These are phyloP conservation scores for Phaeomoniella chlamydospora DNA, from an alignment of 2,329 filamentous ascomycete genomes.

Conservation along the genomic window DNA sequence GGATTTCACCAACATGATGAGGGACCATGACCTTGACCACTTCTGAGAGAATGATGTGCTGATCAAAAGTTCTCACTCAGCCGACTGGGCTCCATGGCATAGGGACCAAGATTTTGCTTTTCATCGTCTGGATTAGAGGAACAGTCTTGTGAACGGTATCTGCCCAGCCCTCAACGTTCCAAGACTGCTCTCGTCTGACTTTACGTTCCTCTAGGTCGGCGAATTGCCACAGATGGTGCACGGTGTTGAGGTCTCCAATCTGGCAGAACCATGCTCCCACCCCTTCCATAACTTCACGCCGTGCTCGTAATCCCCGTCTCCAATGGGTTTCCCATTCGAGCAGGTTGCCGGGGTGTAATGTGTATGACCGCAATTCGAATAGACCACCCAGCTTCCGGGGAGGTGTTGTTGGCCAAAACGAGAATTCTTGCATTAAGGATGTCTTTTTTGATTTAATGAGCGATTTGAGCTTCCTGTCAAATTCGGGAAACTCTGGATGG, in stretches of 20 bases:
- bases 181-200: slow-evolving; percentile 80
- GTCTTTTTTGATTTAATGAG: slow-evolving; percentile 73
- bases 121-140: slow-evolving; percentile 91
- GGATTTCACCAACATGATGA: no score
- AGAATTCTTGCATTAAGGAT: slow-evolving; percentile 98
- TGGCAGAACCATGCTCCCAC: slow-evolving; percentile 98
- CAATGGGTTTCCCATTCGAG: slow-evolving; percentile 99
- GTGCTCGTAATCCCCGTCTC: slow-evolving; percentile 78
- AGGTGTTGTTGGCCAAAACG: slow-evolving; percentile 93
- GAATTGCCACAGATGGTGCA: slow-evolving; percentile 98
- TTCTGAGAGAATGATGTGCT: no score
- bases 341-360: slow-evolving; percentile 84
- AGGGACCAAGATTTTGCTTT: slow-evolving; percentile 80
- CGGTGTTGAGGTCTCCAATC: slow-evolving; percentile 92
- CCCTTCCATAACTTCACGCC: slow-evolving; percentile 95
- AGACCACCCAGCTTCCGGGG: slow-evolving; percentile 81
- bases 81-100: slow-evolving; percentile 94
- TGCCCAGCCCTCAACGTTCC: slow-evolving; percentile 88
- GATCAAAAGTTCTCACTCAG: slow-evolving; percentile 34
- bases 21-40: no score
- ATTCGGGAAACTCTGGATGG: slow-evolving; percentile 71
- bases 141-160: slow-evolving; percentile 98
- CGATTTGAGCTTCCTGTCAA: slow-evolving; percentile 72
- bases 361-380: slow-evolving; percentile 95
- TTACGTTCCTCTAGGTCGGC: slow-evolving; percentile 91